Evolutionary conservation across 2,329 filamentous ascomycete species (phyloP).

Genomic region (Fusarium acutatum): DNA sequence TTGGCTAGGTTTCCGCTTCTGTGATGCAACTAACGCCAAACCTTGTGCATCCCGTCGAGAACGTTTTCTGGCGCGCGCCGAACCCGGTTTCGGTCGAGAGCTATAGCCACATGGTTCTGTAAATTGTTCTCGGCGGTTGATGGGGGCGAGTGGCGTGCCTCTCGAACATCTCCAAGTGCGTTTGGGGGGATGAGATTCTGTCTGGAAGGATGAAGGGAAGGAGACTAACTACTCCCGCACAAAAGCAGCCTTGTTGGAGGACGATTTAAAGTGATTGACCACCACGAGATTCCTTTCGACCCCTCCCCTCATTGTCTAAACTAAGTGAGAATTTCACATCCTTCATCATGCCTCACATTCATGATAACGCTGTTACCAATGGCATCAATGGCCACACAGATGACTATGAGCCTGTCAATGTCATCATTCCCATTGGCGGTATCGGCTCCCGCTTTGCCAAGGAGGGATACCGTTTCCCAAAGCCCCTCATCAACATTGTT

Average conservation of each 20-base stretch:
- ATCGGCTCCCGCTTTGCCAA: background rate
- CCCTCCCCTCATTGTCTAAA: background rate
- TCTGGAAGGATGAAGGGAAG: background rate
- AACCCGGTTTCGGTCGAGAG: background rate
- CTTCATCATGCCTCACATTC: background rate
- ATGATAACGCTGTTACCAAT: background rate
- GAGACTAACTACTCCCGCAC: background rate
- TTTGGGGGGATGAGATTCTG: background rate
- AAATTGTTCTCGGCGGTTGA: background rate
- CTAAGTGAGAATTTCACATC: background rate
- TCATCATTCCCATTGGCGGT: background rate
- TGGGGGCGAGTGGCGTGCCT: background rate
- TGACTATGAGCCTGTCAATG: background rate
- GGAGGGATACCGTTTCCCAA: background rate
- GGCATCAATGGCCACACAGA: background rate
- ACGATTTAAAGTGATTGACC: background rate
- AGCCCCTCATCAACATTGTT: background rate
- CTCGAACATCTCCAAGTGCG: background rate
- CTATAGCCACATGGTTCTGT: background rate
- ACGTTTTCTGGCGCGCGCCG: background rate
- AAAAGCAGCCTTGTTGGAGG: background rate
- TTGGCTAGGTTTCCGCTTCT: background rate
- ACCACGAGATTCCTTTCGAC: background rate
- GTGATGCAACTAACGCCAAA: background rate
- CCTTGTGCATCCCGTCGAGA: background rate